Evolutionary conservation across 2,329 filamentous ascomycete species (phyloP), one percentile per base, ranked within the genome.

Genomic region (Talaromyces amestolkiae): DNA sequence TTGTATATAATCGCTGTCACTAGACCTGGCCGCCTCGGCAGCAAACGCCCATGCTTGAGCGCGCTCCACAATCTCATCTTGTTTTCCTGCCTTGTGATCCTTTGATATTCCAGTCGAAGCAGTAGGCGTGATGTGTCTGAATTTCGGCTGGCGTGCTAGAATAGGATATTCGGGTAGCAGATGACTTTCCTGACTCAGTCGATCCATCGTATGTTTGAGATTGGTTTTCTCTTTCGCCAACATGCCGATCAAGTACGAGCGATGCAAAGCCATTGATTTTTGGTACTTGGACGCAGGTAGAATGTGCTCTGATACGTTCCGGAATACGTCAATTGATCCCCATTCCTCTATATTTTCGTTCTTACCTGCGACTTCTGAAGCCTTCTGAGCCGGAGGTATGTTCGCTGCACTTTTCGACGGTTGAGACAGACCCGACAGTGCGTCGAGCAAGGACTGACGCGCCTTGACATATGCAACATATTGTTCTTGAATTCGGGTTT

Each of bases 21-120:
- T 70, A 11, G 70, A 68, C 35, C 69, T 67, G 3, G 77, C 77
- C 3, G 75, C 76, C 3, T 72, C 67, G 4, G 76, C 77, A 15
- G 78, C 78, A 69, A 79, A 79, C 9, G 75, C 73, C 78, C 78
- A 80, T 43, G 77, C 77, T 68, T 78, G 72, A 17, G 77, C 77
- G 53, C 75, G 69, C 27, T 53, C 64, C 24, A 78, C 67, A 19
- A 78, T 64, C 56, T 77, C 76, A 37, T 78, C 76, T 0, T 5
- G n/a, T n/a, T 56, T 56, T 15, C 53, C 53, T 37, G n/a, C 33
- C 11, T 22, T n/a, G n/a, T 70, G 69, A 13, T 49, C 67, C 31
- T 67, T 64, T 39, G 31, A 47, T 15, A 24, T 1, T 51, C 43
- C 51, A 11, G 72, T 71, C n/a, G 68, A 31, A 6, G 66, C 43